Evolutionary conservation across 371 early-diverging fungal species (phyloP), one percentile per base, ranked within the genome.

Genomic region (Mucor plumbeus): DNA sequence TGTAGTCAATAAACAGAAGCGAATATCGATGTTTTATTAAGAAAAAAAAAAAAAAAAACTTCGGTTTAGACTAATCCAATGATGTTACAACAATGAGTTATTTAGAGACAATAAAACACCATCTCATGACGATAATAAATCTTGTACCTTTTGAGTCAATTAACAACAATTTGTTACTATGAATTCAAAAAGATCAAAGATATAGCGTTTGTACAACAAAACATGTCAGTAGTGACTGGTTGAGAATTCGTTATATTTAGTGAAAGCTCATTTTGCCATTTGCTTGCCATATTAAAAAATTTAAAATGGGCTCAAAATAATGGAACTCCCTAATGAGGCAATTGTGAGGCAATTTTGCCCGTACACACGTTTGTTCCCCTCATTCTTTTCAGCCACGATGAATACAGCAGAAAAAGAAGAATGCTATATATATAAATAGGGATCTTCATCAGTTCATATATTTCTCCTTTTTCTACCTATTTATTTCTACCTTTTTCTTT

Each of bases 311-410:
- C 61, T 61, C 61, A 61, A 61, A 48, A n/a, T 35, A 47, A 4
- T 19, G 36, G 34, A 15, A 34, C 34, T 47, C 57, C 44, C 65
- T 57, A 64, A 64, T 64, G 65, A 64, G 65, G 65, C 38, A 64
- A 64, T 64, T 64, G 57, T 64, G 65, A 41, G 65, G 65, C 65
- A 64, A 64, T 64, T 64, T 64, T 19, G 65, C 65, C 44, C 36
- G 38, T 15, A 48, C 40, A 55, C 64, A 64, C 64, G 64, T 64
- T 64, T 47, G 35, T 63, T 55, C 56, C 48, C 58, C 65, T 64
- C 65, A 64, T 64, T 64, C 65, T 64, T 64, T 64, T 64, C 65
- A 44, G 65, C 65, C 65, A 64, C 65, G 40, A 31, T 44, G 10
- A 10, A 13, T 17, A 34, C 35, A 7, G 17, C 44, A 44, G 44